Conservation (phyloP, 208 protist genomes). For the Acanthamoeba castellanii region DNA sequence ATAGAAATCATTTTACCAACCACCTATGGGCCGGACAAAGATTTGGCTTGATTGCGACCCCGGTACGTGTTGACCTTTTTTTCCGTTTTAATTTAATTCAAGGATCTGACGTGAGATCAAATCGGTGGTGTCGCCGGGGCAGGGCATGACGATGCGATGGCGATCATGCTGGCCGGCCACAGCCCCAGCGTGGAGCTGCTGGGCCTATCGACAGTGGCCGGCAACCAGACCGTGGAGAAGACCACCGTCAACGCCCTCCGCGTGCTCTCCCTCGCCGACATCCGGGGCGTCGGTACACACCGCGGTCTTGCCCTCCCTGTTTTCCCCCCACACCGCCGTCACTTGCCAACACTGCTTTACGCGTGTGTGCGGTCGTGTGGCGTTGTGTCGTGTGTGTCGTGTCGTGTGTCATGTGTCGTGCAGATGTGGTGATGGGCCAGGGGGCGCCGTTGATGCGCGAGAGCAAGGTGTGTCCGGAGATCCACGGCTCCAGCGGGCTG, state of each 20-base stretch:
- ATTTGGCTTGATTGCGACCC: constrained; percentile 85
- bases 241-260: constrained; percentile 82
- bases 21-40: constrained; percentile 13
- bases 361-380: too few relatives aligned
- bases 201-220: constrained; percentile 83
- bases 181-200: constrained; percentile 69
- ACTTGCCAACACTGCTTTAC: too few relatives aligned
- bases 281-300: neutral
- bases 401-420: too few relatives aligned
- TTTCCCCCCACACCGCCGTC: neutral
- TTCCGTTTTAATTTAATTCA: too few relatives aligned
- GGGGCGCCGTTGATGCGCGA: neutral
- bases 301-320: neutral
- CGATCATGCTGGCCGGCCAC: constrained; percentile 81
- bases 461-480: constrained; percentile 11
- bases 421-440: constrained; percentile 65
- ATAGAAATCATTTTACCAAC: too few relatives aligned
- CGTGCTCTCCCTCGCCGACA: constrained; percentile 14
- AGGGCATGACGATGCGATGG: constrained; percentile 88
- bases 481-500: constrained; percentile 43
- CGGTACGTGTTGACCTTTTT: constrained; percentile 32
- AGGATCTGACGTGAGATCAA: neutral
- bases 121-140: neutral
- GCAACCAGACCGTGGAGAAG: constrained; percentile 88
- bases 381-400: too few relatives aligned